Conservation (phyloP, 23 red algal species). For the Gracilaria gracilis region DNA sequence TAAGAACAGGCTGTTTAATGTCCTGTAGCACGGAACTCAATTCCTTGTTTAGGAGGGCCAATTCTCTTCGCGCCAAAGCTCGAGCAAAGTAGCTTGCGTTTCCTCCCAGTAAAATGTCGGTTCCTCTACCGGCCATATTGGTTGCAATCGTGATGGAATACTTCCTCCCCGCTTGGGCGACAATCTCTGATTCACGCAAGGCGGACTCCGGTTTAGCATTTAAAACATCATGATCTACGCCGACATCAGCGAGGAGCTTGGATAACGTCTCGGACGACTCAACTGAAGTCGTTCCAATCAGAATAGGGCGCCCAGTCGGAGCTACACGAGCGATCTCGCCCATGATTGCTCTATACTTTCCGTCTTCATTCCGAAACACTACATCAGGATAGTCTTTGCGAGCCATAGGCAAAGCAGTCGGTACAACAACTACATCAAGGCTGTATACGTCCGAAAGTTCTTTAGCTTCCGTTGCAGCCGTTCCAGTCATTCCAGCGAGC, state of each 20-base stretch:
- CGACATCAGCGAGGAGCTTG: constrained; percentile 69
- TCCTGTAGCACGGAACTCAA: constrained; percentile 14
- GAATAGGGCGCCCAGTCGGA: constrained; percentile 74
- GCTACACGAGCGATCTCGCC: constrained; percentile 87
- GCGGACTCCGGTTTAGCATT: constrained; percentile 95
- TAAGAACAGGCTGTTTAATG: constrained; percentile 50
- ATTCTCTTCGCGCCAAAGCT: constrained; percentile 57
- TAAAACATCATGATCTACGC: constrained; percentile 92
- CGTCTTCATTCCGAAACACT: constrained; percentile 86
- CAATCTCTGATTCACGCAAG: constrained; percentile 90
- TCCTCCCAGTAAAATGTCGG: constrained; percentile 97
- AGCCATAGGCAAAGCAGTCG: constrained; percentile 95
- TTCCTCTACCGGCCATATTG: constrained; percentile 99
- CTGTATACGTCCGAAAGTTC: constrained; percentile 84
- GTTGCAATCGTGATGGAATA: constrained; percentile 95
- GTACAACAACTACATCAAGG: constrained; percentile 79
- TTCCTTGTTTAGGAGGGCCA: constrained; percentile 20
- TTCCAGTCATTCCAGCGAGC: constrained; percentile 98
- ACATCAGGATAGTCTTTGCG: constrained; percentile 97
- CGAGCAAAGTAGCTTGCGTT: constrained; percentile 85
- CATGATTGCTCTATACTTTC: constrained; percentile 88
- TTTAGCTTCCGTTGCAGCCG: constrained; percentile 82
- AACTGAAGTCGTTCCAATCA: constrained; percentile 96
- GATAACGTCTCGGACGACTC: constrained; percentile 89
- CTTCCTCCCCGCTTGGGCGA: constrained; percentile 90